phyloP scores from a whole-genome alignment of 2,329 filamentous ascomycete species.

The Sphaerulina vaccinii region DNA sequence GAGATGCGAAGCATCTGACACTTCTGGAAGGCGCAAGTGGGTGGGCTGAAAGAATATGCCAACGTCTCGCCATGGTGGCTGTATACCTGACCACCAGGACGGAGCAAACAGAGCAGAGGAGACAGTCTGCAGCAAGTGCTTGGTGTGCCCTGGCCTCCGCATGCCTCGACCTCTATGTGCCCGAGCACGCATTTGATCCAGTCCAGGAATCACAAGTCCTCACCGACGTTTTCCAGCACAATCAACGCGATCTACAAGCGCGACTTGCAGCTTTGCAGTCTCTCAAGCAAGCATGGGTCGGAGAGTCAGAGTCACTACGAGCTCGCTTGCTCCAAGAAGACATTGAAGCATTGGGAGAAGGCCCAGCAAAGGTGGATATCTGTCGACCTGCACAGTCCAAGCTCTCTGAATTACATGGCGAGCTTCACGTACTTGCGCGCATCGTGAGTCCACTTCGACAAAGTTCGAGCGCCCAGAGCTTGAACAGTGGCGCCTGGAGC shows the following conservation, averaged over 20 bases:
- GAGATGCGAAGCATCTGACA: not conserved
- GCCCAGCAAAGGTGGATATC: conserved; percentile 65
- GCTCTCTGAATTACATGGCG: conserved; percentile 71
- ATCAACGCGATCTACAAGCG: conserved; percentile 55
- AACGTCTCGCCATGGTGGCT: conserved; percentile 2
- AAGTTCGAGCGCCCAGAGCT: not conserved
- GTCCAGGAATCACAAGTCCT: conserved; percentile 63
- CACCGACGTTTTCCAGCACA: conserved; percentile 56
- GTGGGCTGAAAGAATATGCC: conserved; percentile 1
- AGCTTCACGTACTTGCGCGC: conserved; percentile 55
- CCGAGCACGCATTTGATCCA: conserved; percentile 83
- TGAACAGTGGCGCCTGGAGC: conserved; percentile 27
- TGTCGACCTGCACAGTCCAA: conserved; percentile 70
- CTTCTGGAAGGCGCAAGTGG: not conserved
- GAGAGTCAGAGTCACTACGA: conserved; percentile 66
- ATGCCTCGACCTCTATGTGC: conserved; percentile 76
- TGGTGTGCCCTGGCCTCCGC: conserved; percentile 76
- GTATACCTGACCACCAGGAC: not conserved
- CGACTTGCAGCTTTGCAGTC: conserved; percentile 60
- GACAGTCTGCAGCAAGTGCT: conserved; percentile 47
- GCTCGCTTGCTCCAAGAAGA: conserved; percentile 63
- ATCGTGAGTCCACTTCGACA: conserved; percentile 20
- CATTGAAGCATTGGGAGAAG: conserved; percentile 62
- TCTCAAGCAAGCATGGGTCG: conserved; percentile 68
- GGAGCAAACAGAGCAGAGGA: not conserved